Base-by-base conservation (phyloP, 2,329 filamentous ascomycete genomes). In the Dactylellina leptospora region DNA sequence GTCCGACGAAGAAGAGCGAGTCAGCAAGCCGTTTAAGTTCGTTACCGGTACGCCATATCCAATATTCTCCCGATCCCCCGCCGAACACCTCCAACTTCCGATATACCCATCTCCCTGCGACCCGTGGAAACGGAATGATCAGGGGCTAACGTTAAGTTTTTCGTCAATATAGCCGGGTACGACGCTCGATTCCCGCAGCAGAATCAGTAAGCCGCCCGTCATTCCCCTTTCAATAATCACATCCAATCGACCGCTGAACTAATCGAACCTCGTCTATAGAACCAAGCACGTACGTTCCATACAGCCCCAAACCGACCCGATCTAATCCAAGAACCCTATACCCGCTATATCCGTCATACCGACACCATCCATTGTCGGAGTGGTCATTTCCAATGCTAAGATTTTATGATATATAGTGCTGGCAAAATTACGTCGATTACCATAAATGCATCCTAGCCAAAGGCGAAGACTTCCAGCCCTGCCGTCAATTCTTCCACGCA, bases 351-450 rank as follows among this genome's bases (percentile, higher is more conserved):
- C n/a, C n/a, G n/a, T n/a, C n/a, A n/a, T n/a, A n/a, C n/a, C n/a
- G n/a, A n/a, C n/a, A n/a, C n/a, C n/a, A n/a, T n/a, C n/a, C n/a
- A n/a, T n/a, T n/a, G n/a, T n/a, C n/a, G n/a, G n/a, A n/a, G n/a
- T n/a, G n/a, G n/a, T n/a, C n/a, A n/a, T n/a, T n/a, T n/a, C n/a
- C n/a, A n/a, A n/a, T n/a, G n/a, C n/a, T 55, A 13, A 50, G 22
- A 16, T 18, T 33, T 56, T 76, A 69, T 73, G 51, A 20, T 84
- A 97, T 97, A 90, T 93, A 99, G 88, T 99, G 95, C 91, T 99
- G 95, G 95, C 96, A 99, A 83, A 99, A 99, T 88, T 99, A 99
- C 84, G 95, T 99, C 85, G 95, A 99, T 84, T 97, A 99, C 87
- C 91, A 99, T 89, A 99, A 99, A 88, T 99, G 95, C 86, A 92